phyloP scores from a whole-genome alignment of 768 basidiomycete genomes.

The Rhodotorula sphaerocarpa region DNA sequence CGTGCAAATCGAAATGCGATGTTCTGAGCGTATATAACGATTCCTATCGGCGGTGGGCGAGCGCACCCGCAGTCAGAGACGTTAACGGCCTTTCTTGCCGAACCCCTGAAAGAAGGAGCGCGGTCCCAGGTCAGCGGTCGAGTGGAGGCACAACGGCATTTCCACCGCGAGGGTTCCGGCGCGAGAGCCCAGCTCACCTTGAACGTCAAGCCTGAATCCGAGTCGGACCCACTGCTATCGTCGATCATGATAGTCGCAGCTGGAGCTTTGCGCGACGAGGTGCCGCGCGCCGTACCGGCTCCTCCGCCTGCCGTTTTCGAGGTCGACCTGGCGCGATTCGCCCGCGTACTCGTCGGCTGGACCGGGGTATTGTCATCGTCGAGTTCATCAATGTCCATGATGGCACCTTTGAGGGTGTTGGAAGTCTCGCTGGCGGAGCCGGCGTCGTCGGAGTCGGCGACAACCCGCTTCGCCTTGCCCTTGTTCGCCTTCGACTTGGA shows the following conservation, averaged over 20 bases:
- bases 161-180: too few relatives aligned
- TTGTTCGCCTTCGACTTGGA: conserved; percentile 15
- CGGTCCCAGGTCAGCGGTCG: too few relatives aligned
- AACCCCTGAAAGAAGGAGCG: conserved; percentile 9
- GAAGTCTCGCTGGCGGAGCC: background rate
- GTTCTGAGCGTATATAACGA: too few relatives aligned
- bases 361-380: conserved; percentile 2
- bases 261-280: conserved; percentile 9
- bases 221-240: conserved; percentile 25
- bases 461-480: conserved; percentile 22
- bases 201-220: conserved; percentile 26
- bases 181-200: conserved; percentile 18
- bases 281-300: background rate
- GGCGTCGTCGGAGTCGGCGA: conserved; percentile 10
- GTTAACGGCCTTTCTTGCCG: conserved; percentile 11
- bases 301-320: background rate
- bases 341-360: background rate
- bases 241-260: conserved; percentile 20
- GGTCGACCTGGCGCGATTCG: background rate
- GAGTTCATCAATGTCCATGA: conserved; percentile 15
- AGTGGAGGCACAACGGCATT: background rate
- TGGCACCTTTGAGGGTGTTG: conserved; percentile 5
- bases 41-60: too few relatives aligned
- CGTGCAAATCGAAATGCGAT: too few relatives aligned
- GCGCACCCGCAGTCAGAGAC: too few relatives aligned